Conservation (phyloP, 2,329 filamentous ascomycete species). For the Didymella sp. region DNA sequence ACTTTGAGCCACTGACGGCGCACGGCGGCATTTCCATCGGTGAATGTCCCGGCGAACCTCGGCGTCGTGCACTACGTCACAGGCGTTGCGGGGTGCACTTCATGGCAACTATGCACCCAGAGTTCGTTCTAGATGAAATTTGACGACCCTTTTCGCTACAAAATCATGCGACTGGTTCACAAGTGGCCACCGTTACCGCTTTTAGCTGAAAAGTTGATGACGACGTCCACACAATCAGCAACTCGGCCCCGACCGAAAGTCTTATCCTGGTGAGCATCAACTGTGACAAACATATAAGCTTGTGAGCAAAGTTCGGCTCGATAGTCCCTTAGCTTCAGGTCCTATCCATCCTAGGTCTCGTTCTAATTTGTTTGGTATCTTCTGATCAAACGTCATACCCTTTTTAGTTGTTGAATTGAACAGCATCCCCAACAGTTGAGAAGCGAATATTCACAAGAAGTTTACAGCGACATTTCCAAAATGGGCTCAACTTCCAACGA, state of each 20-base stretch:
- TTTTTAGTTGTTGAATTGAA: conserved; percentile 6
- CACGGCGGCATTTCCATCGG: conserved; percentile 21
- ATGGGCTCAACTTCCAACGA: conserved; percentile 21
- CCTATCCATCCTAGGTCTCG: not conserved
- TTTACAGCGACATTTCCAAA: not conserved
- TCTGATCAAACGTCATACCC: not conserved
- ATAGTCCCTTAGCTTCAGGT: conserved; percentile 1
- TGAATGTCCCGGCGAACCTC: conserved; percentile 32
- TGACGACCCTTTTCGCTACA: conserved; percentile 3
- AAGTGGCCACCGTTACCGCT: not conserved
- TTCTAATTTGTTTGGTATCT: not conserved
- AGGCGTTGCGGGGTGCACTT: conserved; percentile 28
- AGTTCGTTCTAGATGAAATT: conserved; percentile 11
- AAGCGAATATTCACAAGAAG: not conserved
- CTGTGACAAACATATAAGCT: conserved; percentile 4
- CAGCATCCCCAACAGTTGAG: conserved; percentile 2
- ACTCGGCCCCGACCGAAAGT: not conserved
- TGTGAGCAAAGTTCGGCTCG: conserved; percentile 4
- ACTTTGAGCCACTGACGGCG: conserved; percentile 14
- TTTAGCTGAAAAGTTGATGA: not conserved
- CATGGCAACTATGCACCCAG: conserved; percentile 6
- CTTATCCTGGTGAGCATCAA: conserved; percentile 6
- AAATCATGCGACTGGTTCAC: not conserved
- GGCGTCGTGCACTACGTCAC: conserved; percentile 33
- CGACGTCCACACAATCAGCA: not conserved